Conservation (phyloP, 352 stramenopile species). For the Elongisporangium prolatum region DNA sequence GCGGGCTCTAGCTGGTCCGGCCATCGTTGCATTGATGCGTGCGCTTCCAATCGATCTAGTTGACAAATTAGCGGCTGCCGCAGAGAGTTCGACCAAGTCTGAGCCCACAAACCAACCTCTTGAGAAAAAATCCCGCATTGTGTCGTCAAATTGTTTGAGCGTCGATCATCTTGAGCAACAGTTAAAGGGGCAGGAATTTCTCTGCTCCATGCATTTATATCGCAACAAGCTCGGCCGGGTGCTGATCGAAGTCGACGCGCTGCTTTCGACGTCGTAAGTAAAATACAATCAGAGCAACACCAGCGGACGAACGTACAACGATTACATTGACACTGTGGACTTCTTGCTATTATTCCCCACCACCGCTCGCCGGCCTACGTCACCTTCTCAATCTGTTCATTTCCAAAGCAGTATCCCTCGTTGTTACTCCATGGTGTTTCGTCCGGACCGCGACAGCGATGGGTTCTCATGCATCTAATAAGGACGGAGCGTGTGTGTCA, state of each 20-base stretch:
- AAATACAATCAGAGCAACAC: not conserved
- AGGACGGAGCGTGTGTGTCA: not conserved
- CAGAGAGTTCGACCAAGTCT: not conserved
- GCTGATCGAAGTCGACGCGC: slow-evolving; percentile 10
- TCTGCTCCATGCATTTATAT: slow-evolving; percentile 15
- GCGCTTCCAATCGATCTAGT: slow-evolving; percentile 19
- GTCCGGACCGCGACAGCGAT: not conserved
- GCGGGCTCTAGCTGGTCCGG: slow-evolving; percentile 9
- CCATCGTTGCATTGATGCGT: slow-evolving; percentile 20
- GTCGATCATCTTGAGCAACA: not conserved
- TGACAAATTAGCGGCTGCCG: slow-evolving; percentile 8
- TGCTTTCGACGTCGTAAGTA: not conserved
- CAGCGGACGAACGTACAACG: not conserved
- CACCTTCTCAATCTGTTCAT: not conserved
- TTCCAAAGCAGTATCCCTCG: not conserved
- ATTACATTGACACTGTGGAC: slow-evolving; percentile 6
- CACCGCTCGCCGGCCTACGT: too few relatives aligned
- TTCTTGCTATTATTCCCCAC: not conserved
- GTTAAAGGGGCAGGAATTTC: slow-evolving; percentile 7
- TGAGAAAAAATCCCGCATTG: slow-evolving; percentile 8
- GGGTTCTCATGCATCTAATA: not conserved
- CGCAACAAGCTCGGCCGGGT: slow-evolving; percentile 3
- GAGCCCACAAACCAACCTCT: not conserved
- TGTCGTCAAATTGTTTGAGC: not conserved
- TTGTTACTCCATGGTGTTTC: not conserved